Conservation (phyloP, 805 yeast species). For the Huiozyma sinensis region DNA sequence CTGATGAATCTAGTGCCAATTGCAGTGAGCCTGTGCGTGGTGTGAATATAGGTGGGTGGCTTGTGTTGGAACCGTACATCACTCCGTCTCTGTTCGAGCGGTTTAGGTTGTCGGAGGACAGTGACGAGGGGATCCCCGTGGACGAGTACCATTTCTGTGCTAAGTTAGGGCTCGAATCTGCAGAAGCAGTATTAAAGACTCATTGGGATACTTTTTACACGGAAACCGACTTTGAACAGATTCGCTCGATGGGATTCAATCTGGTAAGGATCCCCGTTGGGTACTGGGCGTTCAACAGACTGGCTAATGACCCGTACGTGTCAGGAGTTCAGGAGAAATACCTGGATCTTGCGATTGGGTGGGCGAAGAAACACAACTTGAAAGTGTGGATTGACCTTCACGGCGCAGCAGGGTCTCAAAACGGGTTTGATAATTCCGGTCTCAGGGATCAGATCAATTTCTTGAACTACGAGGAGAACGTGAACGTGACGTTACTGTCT, state of each 20-base stretch:
- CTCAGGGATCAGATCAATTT: conserved; percentile 52
- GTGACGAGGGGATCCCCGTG: conserved; percentile 45
- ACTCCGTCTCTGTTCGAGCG: conserved; percentile 66
- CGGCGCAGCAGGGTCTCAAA: conserved; percentile 95
- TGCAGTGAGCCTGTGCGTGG: conserved; percentile 32
- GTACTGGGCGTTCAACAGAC: conserved; percentile 75
- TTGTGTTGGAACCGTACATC: conserved; percentile 77
- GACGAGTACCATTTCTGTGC: conserved; percentile 71
- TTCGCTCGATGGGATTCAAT: conserved; percentile 59
- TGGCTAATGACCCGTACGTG: conserved; percentile 68
- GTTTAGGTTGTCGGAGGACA: conserved; percentile 28
- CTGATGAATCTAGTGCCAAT: too few species aligned
- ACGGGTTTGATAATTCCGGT: conserved; percentile 94
- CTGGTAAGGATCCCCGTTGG: conserved; percentile 87
- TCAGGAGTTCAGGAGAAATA: conserved; percentile 60
- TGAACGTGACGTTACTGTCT: conserved; percentile 44
- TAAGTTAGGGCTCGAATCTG: conserved; percentile 49
- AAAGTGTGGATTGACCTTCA: conserved; percentile 88
- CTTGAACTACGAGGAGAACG: conserved; percentile 37
- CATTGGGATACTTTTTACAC: conserved; percentile 79
- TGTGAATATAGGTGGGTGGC: conserved; percentile 85
- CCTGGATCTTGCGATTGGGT: conserved; percentile 63
- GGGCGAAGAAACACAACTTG: conserved; percentile 55
- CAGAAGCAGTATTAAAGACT: conserved; percentile 38
- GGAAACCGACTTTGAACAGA: conserved; percentile 56